phyloP scores from a whole-genome alignment of 208 protist genomes.

The Leishmania lainsoni region DNA sequence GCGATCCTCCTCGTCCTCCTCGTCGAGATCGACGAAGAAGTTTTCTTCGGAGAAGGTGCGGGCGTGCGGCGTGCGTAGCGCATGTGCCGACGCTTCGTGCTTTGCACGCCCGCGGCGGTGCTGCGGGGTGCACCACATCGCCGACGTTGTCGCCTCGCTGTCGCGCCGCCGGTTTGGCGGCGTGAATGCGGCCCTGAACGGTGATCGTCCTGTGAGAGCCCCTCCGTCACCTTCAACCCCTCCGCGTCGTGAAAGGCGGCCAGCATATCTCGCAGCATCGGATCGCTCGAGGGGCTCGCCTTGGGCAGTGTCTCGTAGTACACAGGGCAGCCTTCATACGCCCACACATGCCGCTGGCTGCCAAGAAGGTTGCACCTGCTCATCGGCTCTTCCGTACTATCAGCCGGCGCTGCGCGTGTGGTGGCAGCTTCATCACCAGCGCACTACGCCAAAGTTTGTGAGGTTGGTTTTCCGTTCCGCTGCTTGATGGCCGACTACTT shows the following conservation, averaged over 20 bases:
- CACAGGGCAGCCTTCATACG: slow-evolving; percentile 22
- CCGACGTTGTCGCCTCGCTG: background rate
- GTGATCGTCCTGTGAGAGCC: background rate
- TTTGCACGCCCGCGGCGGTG: background rate
- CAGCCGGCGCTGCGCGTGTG: background rate
- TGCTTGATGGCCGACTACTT: background rate
- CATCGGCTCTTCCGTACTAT: background rate
- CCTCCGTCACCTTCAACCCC: background rate
- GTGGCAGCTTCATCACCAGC: background rate
- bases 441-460: background rate
- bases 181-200: background rate
- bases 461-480: background rate
- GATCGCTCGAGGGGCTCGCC: slow-evolving; percentile 14
- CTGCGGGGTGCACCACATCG: background rate
- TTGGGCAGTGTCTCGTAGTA: slow-evolving; percentile 27
- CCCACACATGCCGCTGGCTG: background rate
- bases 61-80: slow-evolving; percentile 8
- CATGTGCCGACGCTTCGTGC: background rate
- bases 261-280: slow-evolving; percentile 29
- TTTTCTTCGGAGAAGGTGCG: slow-evolving; percentile 16
- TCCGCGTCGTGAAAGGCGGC: slow-evolving; percentile 15
- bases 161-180: background rate
- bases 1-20: slow-evolving; percentile 57
- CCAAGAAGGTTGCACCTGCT: background rate
- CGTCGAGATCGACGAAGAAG: slow-evolving; percentile 11